Evolutionary conservation across 2,329 filamentous ascomycete genomes (phyloP).

Genomic region (Huntiella bhutanensis): DNA sequence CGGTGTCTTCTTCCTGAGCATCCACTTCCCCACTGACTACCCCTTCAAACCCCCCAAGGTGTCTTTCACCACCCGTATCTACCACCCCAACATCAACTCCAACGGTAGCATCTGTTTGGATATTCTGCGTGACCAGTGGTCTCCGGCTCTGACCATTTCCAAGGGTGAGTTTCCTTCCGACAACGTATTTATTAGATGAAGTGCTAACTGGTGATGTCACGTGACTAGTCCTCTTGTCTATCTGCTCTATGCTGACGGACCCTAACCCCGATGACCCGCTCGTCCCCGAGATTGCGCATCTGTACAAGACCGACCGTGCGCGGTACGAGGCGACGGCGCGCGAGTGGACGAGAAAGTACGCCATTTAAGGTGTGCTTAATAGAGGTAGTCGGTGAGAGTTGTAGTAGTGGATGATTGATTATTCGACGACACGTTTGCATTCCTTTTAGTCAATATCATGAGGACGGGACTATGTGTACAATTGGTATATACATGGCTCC

Average conservation of each 20-base stretch:
- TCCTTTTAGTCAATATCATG: constrained; percentile 3
- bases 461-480: constrained; percentile 1
- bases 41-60: constrained; percentile 99
- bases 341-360: constrained; percentile 99
- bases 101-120: constrained; percentile 96
- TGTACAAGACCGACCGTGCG: constrained; percentile 97
- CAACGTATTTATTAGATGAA: background rate
- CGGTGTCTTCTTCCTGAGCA: constrained; percentile 96
- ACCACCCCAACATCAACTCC: constrained; percentile 98
- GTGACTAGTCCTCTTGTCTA: constrained; percentile 68
- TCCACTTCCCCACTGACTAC: constrained; percentile 99
- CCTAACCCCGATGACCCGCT: constrained; percentile 98
- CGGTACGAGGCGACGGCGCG: constrained; percentile 91
- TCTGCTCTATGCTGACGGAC: constrained; percentile 99
- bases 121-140: constrained; percentile 98
- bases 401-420: constrained; percentile 1
- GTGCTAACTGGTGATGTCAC: constrained; percentile 11
- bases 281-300: constrained; percentile 95
- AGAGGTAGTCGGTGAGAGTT: constrained; percentile 8
- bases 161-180: constrained; percentile 50
- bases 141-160: constrained; percentile 90
- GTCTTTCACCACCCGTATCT: constrained; percentile 99
- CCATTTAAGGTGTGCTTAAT: constrained; percentile 42
- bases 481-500: no score
- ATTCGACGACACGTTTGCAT: constrained; percentile 7